These are phyloP conservation scores for Cercospora sp. DNA, from an alignment of 2,329 filamentous ascomycete genomes.

Conservation along the genomic window DNA sequence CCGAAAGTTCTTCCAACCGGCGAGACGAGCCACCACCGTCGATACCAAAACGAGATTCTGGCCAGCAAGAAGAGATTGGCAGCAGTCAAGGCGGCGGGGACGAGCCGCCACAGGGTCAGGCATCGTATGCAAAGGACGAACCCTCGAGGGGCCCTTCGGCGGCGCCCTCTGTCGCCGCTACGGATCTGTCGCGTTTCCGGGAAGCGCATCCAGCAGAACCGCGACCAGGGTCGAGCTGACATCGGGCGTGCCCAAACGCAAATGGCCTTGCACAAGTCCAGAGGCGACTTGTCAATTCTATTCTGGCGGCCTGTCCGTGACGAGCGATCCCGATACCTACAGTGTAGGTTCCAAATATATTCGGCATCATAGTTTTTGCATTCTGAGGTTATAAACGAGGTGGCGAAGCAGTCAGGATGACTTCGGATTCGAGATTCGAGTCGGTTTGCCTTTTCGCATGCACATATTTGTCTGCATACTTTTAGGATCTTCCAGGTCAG, in stretches of 20 bases:
- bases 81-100: constrained; percentile 12
- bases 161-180: constrained; percentile 10
- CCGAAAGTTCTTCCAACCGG: constrained; percentile 23
- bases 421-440: neutral
- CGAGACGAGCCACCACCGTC: constrained; percentile 25
- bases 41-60: constrained; percentile 3
- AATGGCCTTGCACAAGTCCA: neutral
- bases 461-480: constrained; percentile 11
- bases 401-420: neutral
- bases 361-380: neutral
- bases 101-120: constrained; percentile 12
- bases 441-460: constrained; percentile 8
- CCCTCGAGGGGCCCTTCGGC: constrained; percentile 12
- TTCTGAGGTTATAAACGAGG: neutral
- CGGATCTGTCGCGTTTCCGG: constrained; percentile 14
- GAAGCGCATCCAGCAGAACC: constrained; percentile 22
- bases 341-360: neutral
- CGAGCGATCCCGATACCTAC: neutral
- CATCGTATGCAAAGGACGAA: constrained; percentile 16
- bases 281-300: neutral
- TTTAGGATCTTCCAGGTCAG: constrained; percentile 15
- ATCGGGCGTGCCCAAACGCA: neutral
- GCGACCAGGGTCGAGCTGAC: constrained; percentile 28
- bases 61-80: constrained; percentile 11
- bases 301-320: neutral